A percentile compares a stretch with the other conserved stretches of the same genome.
phyloP scores from a whole-genome alignment of 2,329 filamentous ascomycete species.

The Hypocrella siamensis region DNA sequence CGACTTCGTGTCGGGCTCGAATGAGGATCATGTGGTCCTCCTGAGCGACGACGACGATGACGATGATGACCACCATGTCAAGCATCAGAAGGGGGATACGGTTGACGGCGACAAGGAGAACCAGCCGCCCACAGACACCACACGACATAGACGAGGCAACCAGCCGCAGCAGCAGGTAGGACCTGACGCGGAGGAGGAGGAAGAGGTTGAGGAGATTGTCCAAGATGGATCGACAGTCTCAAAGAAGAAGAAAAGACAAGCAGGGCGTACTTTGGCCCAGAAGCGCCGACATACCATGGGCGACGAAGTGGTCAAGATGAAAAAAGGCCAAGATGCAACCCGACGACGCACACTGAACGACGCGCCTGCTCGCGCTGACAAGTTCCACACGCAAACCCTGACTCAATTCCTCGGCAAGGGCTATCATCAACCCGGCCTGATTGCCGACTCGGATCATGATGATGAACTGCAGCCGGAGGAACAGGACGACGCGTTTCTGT shows the following conservation, averaged over 20 bases:
- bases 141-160: no score
- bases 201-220: no score
- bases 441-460: constrained; percentile 25
- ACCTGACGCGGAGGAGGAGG: no score
- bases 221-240: no score
- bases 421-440: constrained; percentile 5
- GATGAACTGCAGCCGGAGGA: constrained; percentile 8
- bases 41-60: constrained; percentile 13
- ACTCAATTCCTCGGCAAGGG: constrained; percentile 20
- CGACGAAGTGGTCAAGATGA: no score
- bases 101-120: constrained; percentile 1
- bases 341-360: constrained; percentile 18
- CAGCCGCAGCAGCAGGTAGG: no score
- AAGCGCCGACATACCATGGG: no score
- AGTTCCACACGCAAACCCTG: constrained; percentile 25
- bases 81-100: neutral
- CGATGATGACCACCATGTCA: constrained; percentile 5
- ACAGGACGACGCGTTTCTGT: constrained; percentile 13
- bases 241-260: no score
- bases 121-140: neutral
- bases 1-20: constrained; percentile 20
- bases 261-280: no score
- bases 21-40: constrained; percentile 11
- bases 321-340: constrained; percentile 6
- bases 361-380: constrained; percentile 11